Conservation (phyloP, 192 early-diverging fungal genomes). For the Coemansia sp. region DNA sequence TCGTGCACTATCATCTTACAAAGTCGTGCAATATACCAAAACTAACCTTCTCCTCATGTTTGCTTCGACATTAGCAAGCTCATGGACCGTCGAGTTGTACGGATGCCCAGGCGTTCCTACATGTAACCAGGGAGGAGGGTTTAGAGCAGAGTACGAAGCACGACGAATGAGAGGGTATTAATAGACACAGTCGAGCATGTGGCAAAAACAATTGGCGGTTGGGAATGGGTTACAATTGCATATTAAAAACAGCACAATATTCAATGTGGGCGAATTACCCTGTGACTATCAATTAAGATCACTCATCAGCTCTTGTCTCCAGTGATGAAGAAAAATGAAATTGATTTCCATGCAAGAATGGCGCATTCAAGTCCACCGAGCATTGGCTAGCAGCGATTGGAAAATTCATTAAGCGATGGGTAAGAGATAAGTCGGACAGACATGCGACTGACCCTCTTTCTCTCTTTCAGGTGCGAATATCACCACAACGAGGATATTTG, state of each 20-base stretch:
- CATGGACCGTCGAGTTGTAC: slow-evolving; percentile 78
- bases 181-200: neutral
- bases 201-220: neutral
- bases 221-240: neutral
- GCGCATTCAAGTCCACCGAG: slow-evolving; percentile 3
- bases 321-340: neutral
- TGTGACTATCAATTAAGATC: slow-evolving; percentile 7
- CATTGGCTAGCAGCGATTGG: neutral
- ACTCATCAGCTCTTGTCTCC: neutral
- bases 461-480: neutral
- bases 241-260: neutral
- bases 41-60: slow-evolving; percentile 73
- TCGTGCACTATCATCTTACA: too few species aligned
- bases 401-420: neutral
- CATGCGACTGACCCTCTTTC: neutral
- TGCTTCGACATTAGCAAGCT: slow-evolving; percentile 78
- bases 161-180: neutral
- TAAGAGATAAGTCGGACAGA: neutral
- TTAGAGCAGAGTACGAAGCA: neutral
- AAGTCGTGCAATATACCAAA: neutral
- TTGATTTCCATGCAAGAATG: neutral
- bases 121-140: neutral
- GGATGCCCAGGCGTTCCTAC: slow-evolving; percentile 85
- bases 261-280: neutral
- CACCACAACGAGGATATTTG: slow-evolving; percentile 2